Evolutionary conservation across 1,284 basidiomycete genomes (phyloP).

Genomic region (Termitomyces sp.): DNA sequence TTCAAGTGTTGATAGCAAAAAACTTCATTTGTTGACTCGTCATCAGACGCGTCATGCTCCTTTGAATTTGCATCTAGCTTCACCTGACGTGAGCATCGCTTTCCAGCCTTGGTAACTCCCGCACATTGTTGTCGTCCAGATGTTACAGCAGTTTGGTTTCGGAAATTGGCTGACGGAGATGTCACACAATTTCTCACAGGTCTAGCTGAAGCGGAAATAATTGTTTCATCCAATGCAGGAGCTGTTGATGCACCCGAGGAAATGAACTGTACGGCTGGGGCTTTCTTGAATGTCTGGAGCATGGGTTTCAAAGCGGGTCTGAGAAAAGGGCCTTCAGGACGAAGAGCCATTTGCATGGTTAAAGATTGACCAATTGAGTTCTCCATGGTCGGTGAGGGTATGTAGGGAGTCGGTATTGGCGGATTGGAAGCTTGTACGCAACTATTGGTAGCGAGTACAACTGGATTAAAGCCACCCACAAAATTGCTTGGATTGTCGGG

Average conservation of each 20-base stretch:
- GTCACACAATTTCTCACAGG: slow-evolving; percentile 10
- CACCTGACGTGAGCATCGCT: slow-evolving; percentile 57
- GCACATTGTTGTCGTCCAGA: slow-evolving; percentile 56
- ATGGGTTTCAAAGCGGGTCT: slow-evolving; percentile 1
- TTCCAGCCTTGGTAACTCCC: slow-evolving; percentile 61
- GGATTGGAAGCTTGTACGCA: slow-evolving; percentile 16
- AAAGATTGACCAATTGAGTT: slow-evolving; percentile 35
- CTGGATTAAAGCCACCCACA: slow-evolving; percentile 38
- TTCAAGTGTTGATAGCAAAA: slow-evolving; percentile 70
- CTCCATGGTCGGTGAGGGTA: slow-evolving; percentile 35
- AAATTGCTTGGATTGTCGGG: slow-evolving; percentile 22
- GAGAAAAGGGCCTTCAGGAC: slow-evolving; percentile 15
- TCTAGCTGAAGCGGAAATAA: slow-evolving; percentile 20
- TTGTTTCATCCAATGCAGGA: slow-evolving; percentile 9
- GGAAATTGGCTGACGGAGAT: slow-evolving; percentile 14
- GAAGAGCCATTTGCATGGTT: slow-evolving; percentile 60
- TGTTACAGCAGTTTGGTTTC: slow-evolving; percentile 17
- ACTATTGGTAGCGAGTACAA: slow-evolving; percentile 6
- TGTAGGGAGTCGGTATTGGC: slow-evolving; percentile 23
- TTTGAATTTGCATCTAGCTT: slow-evolving; percentile 41
- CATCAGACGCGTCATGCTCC: slow-evolving; percentile 31
- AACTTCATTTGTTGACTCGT: slow-evolving; percentile 35
- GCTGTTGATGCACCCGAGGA: slow-evolving; percentile 11
- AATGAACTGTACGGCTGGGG: slow-evolving; percentile 6
- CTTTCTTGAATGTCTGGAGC: slow-evolving; percentile 15